Evolutionary conservation across 345 rosid species (phyloP), one percentile per base, ranked within the genome.

Genomic region (Populus nigra): DNA sequence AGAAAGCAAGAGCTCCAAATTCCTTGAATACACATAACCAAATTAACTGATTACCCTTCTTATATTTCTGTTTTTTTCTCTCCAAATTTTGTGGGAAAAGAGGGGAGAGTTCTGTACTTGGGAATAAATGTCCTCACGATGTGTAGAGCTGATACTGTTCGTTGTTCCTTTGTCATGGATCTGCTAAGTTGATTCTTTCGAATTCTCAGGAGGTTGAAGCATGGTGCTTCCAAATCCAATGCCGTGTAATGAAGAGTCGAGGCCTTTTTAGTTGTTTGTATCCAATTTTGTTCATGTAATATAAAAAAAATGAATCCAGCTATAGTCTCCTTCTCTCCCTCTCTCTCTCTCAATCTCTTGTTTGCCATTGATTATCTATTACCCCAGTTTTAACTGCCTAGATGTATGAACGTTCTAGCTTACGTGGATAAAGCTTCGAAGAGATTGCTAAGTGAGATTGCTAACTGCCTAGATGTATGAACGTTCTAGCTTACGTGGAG

Each of bases 131-230:
- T 50, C 77, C 61, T 16, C 23, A 69, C n/a, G 69, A 59, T 79
- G 78, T 69, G 69, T 74, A 79, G 77, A 79, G 61, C 20, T n/a
- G 61, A 41, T 22, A 39, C n/a, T 75, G 68, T 12, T 68, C 41
- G 47, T 31, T 49, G 41, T 36, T 70, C 66, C 25, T 41, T 22
- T 68, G 41, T 67, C 68, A 41, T n/a, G n/a, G 16, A 67, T 29
- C 69, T 66, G 39, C 59, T 7, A 9, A 17, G 47, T 69, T 29
- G 83, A 75, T 76, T 72, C 73, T 76, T 72, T 65, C 43, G 76
- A 71, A 69, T 29, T 69, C 41, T 8, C 16, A n/a, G 67, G 75
- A 55, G 49, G 55, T 61, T 74, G 65, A 38, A 69, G 53, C 29
- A 31, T 69, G 22, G 36, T 53, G 69, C 29, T 65, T 35, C 47